Conservation (phyloP, 495 filamentous ascomycete species). For the Aspergillus funiculosus region DNA sequence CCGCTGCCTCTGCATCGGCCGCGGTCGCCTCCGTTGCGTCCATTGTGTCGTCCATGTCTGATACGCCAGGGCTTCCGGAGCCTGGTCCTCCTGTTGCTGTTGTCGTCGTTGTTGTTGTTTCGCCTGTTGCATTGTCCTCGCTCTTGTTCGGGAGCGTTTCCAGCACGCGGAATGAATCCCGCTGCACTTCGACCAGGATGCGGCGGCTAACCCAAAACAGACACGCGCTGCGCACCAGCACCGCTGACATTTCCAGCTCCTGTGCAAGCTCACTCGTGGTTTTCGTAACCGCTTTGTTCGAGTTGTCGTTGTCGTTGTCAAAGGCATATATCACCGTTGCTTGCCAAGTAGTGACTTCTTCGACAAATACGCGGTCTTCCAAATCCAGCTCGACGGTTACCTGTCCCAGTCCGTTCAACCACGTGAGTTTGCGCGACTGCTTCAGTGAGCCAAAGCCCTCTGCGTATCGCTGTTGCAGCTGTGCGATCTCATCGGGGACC, state of each 20-base stretch:
- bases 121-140: slow-evolving; percentile 28
- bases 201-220: slow-evolving; percentile 78
- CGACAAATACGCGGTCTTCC: slow-evolving; percentile 66
- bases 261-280: slow-evolving; percentile 58
- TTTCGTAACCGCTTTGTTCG: slow-evolving; percentile 35
- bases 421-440: slow-evolving; percentile 75
- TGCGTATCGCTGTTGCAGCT: slow-evolving; percentile 65
- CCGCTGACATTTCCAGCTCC: slow-evolving; percentile 67
- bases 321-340: slow-evolving; percentile 89
- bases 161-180: slow-evolving; percentile 56
- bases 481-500: slow-evolving; percentile 57
- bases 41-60: slow-evolving; percentile 20
- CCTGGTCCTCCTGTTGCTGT: not conserved
- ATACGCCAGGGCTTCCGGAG: slow-evolving; percentile 9
- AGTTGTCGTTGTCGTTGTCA: slow-evolving; percentile 42
- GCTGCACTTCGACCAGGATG: slow-evolving; percentile 57
- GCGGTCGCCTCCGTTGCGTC: slow-evolving; percentile 32
- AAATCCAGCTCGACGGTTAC: slow-evolving; percentile 78
- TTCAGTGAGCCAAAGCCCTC: slow-evolving; percentile 74
- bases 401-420: slow-evolving; percentile 76
- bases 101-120: not conserved
- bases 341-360: slow-evolving; percentile 79
- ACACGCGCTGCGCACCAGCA: slow-evolving; percentile 69
- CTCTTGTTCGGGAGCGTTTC: slow-evolving; percentile 51
- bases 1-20: slow-evolving; percentile 40